Evolutionary conservation across 164 flowering plant species (phyloP).

Genomic region (Dillenia turbinata): DNA sequence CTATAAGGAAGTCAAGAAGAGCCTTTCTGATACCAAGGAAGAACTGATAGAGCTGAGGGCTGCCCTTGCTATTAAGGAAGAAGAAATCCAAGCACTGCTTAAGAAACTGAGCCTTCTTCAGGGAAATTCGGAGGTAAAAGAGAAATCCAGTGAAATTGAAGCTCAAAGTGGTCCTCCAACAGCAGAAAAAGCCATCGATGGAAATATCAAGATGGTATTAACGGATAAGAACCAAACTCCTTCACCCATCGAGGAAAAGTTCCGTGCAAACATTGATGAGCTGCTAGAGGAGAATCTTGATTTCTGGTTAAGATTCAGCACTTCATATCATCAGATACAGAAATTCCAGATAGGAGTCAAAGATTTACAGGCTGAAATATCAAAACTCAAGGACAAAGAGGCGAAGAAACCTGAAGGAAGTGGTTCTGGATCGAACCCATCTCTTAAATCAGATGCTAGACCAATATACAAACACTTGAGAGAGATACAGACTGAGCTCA

Average conservation of each 20-base stretch:
- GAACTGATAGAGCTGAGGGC: slow-evolving; percentile 37
- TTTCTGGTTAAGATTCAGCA: slow-evolving; percentile 67
- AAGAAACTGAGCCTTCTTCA: slow-evolving; percentile 40
- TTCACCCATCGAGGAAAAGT: slow-evolving; percentile 45
- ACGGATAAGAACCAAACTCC: slow-evolving; percentile 16
- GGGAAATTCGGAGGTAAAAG: slow-evolving; percentile 10
- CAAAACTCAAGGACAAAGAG: slow-evolving; percentile 30
- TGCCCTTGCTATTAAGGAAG: slow-evolving; percentile 44
- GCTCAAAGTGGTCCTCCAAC: neutral
- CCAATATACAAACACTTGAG: slow-evolving; percentile 56
- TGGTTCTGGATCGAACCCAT: slow-evolving; percentile 2
- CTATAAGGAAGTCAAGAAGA: slow-evolving; percentile 52
- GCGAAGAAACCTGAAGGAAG: slow-evolving; percentile 32
- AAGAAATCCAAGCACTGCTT: slow-evolving; percentile 40
- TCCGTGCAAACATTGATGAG: slow-evolving; percentile 53
- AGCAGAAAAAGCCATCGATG: slow-evolving; percentile 17
- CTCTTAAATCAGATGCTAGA: slow-evolving; percentile 45
- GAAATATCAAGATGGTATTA: slow-evolving; percentile 20
- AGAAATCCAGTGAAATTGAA: slow-evolving; percentile 5
- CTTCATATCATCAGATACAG: slow-evolving; percentile 54
- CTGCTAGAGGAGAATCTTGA: slow-evolving; percentile 64
- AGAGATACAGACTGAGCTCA: slow-evolving; percentile 59
- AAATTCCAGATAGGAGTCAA: slow-evolving; percentile 44
- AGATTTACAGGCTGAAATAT: slow-evolving; percentile 44
- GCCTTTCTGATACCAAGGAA: slow-evolving; percentile 19